Conservation (phyloP, 805 yeast genomes). For the Saccharomycopsis guyanensis region DNA sequence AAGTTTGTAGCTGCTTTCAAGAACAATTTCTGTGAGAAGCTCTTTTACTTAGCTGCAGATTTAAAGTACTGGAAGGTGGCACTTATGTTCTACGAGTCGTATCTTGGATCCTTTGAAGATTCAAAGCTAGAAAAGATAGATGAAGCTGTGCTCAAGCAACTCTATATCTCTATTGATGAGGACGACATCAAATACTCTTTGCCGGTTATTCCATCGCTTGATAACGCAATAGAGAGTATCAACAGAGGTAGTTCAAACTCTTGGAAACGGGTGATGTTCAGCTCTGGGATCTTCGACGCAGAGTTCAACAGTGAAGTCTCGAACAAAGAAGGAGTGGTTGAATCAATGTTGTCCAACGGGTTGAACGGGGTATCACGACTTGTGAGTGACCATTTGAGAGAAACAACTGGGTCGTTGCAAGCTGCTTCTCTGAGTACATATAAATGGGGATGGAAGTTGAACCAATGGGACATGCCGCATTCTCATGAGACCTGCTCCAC, state of each 20-base stretch:
- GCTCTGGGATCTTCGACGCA: slow-evolving; percentile 51
- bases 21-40: slow-evolving; percentile 26
- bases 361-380: slow-evolving; percentile 49
- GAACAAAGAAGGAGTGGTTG: slow-evolving; percentile 2
- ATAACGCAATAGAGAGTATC: slow-evolving; percentile 40
- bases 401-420: neutral
- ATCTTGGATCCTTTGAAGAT: slow-evolving; percentile 28
- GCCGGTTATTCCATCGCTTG: slow-evolving; percentile 49
- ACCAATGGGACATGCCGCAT: slow-evolving; percentile 66
- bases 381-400: slow-evolving; percentile 27
- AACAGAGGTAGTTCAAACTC: slow-evolving; percentile 28
- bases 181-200: slow-evolving; percentile 59
- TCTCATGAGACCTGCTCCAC: slow-evolving; percentile 32
- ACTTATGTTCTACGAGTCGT: slow-evolving; percentile 38
- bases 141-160: slow-evolving; percentile 23
- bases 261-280: slow-evolving; percentile 42
- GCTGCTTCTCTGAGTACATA: slow-evolving; percentile 27
- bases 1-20: slow-evolving; percentile 28
- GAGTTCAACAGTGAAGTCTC: slow-evolving; percentile 21
- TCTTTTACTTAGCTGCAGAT: slow-evolving; percentile 30
- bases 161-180: slow-evolving; percentile 52
- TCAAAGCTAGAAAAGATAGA: neutral
- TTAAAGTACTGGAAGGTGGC: slow-evolving; percentile 35
- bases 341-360: slow-evolving; percentile 37
- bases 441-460: slow-evolving; percentile 70